These are phyloP conservation scores for Pneumocystis wakefieldiae DNA, from an alignment of 1,139 yeast genomes.

Conservation along the genomic window DNA sequence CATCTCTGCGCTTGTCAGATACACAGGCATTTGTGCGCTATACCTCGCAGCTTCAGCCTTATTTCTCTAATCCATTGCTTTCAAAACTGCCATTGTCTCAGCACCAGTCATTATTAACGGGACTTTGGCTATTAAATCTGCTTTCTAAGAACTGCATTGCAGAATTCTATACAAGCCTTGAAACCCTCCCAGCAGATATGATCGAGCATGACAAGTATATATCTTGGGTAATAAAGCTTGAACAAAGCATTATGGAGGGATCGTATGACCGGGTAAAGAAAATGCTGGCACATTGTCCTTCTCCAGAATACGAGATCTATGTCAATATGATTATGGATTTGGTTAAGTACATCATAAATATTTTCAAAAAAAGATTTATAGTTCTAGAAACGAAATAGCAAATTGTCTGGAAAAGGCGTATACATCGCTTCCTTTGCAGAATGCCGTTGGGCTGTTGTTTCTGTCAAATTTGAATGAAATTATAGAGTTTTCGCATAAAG, in stretches of 20 bases:
- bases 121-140: slow-evolving; percentile 59
- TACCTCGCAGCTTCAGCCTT: not conserved
- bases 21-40: not conserved
- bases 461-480: not conserved
- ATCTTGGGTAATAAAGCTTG: slow-evolving; percentile 74
- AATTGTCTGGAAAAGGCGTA: slow-evolving; percentile 18
- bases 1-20: not conserved
- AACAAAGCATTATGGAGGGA: slow-evolving; percentile 92
- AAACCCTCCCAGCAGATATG: slow-evolving; percentile 44
- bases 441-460: not conserved
- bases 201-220: slow-evolving; percentile 46
- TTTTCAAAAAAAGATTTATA: not conserved
- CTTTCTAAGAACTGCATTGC: slow-evolving; percentile 75
- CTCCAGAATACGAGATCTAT: slow-evolving; percentile 8
- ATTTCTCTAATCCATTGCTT: slow-evolving; percentile 4
- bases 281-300: slow-evolving; percentile 22
- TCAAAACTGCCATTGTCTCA: not conserved
- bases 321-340: slow-evolving; percentile 15
- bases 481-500: slow-evolving; percentile 1
- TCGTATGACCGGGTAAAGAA: slow-evolving; percentile 87
- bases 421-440: slow-evolving; percentile 15
- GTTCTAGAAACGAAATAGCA: slow-evolving; percentile 26
- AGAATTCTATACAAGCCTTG: slow-evolving; percentile 79
- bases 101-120: slow-evolving; percentile 29
- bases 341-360: slow-evolving; percentile 17